Conservation (phyloP, 1,139 yeast species). For the Sugiyamaella grinbergsii region DNA sequence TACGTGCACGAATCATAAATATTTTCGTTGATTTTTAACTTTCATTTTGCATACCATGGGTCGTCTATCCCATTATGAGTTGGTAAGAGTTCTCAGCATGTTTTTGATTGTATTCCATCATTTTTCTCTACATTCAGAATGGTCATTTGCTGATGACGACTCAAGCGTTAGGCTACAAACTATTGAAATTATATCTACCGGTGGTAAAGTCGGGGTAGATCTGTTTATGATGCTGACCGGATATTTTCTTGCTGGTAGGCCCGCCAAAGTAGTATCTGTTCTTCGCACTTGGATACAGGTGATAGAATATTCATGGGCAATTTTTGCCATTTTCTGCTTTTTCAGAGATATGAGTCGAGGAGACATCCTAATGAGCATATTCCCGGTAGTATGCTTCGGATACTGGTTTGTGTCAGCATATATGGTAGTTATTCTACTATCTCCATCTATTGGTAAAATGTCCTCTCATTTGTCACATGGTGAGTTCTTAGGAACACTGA, state of each 20-base stretch:
- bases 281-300: conserved; percentile 21
- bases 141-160: conserved; percentile 10
- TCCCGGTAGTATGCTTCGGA: conserved; percentile 12
- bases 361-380: conserved; percentile 8
- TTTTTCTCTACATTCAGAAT: conserved; percentile 6
- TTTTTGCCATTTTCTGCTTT: not conserved
- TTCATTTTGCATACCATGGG: conserved; percentile 3
- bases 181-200: not conserved
- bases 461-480: not conserved
- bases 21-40: not conserved
- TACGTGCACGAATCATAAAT: no score
- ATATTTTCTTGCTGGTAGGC: conserved; percentile 14
- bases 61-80: conserved; percentile 21
- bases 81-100: conserved; percentile 19
- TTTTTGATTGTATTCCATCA: conserved; percentile 17
- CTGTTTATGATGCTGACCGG: conserved; percentile 19
- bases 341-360: conserved; percentile 1
- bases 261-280: conserved; percentile 8
- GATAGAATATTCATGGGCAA: conserved; percentile 12
- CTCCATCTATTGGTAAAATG: conserved; percentile 18
- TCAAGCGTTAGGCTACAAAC: not conserved
- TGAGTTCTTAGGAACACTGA: conserved; percentile 16
- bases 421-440: conserved; percentile 8
- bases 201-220: conserved; percentile 20
- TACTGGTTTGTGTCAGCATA: conserved; percentile 19